Evolutionary conservation across 345 rosid species (phyloP).

Genomic region (Salix koriyanagi): DNA sequence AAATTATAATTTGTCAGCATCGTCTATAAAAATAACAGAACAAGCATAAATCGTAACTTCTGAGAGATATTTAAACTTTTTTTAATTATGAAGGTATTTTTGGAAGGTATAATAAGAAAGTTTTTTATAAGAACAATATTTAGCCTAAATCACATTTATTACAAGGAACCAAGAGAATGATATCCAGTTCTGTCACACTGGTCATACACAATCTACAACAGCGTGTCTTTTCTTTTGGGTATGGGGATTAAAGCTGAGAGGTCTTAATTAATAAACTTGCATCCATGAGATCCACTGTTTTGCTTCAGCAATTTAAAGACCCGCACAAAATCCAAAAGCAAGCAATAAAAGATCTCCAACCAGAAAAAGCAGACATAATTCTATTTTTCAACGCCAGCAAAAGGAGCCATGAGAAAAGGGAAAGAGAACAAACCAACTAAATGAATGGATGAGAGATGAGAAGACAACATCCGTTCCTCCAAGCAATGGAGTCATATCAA

Average conservation of each 20-base stretch:
- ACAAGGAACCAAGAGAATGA: background rate
- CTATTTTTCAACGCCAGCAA: background rate
- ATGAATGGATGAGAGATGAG: conserved; percentile 94
- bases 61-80: background rate
- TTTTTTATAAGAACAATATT: background rate
- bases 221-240: background rate
- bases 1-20: background rate
- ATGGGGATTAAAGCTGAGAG: background rate
- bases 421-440: conserved; percentile 76
- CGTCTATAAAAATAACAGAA: background rate
- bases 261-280: background rate
- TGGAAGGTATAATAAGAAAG: too few relatives aligned
- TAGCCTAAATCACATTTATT: background rate
- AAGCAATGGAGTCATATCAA: conserved; percentile 96
- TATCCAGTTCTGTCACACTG: background rate
- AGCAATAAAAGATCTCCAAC: background rate
- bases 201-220: background rate
- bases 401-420: background rate
- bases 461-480: conserved; percentile 99
- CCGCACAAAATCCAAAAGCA: background rate
- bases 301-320: background rate
- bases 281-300: background rate
- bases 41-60: background rate
- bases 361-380: background rate
- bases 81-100: background rate